These are phyloP conservation scores for Alternaria gansuensis DNA, from an alignment of 2,329 filamentous ascomycete species.

Conservation along the genomic window DNA sequence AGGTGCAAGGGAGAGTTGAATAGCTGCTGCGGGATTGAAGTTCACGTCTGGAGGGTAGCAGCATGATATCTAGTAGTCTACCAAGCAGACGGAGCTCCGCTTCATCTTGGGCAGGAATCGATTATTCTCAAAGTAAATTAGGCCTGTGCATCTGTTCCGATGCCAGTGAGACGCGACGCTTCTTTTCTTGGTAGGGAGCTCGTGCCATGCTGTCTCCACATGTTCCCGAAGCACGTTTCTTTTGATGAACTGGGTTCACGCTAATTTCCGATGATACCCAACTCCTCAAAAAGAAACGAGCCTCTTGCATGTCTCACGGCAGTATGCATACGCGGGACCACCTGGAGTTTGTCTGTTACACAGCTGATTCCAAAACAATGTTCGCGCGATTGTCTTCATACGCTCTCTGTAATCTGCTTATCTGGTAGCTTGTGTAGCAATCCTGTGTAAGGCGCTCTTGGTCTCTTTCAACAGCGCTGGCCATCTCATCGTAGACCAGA, in stretches of 20 bases:
- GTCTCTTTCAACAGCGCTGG: conserved; percentile 3
- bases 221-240: conserved; percentile 10
- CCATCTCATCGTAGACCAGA: neutral
- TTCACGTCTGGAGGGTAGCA: conserved; percentile 6
- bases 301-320: conserved; percentile 33
- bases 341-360: conserved; percentile 39
- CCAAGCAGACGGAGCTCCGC: conserved; percentile 4
- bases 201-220: conserved; percentile 7
- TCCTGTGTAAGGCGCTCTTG: neutral
- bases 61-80: conserved; percentile 4
- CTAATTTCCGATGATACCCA: conserved; percentile 8
- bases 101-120: conserved; percentile 10
- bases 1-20: conserved; percentile 30
- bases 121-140: conserved; percentile 5
- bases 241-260: conserved; percentile 9
- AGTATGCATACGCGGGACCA: conserved; percentile 27
- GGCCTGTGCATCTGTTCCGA: conserved; percentile 1
- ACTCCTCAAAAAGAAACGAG: conserved; percentile 9
- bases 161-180: conserved; percentile 5
- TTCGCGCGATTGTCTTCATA: conserved; percentile 16
- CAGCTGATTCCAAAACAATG: conserved; percentile 31
- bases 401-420: neutral
- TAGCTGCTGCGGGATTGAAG: neutral
- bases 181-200: conserved; percentile 10
- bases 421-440: neutral